These are phyloP conservation scores for Cardamine occulta DNA, from an alignment of 345 rosid species.

Conservation along the genomic window DNA sequence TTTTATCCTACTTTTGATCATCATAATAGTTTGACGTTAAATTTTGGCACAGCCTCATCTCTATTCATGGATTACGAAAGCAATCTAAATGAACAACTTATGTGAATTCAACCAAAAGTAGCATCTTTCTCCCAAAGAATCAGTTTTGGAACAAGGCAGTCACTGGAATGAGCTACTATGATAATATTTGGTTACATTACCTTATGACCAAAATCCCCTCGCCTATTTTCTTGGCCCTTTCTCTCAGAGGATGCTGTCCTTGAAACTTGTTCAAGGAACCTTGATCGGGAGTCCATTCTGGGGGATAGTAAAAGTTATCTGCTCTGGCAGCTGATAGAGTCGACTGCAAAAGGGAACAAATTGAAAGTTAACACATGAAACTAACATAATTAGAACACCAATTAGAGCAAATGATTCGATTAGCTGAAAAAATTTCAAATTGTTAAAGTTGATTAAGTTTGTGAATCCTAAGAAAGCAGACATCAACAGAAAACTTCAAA, in stretches of 20 bases:
- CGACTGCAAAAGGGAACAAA: conserved; percentile 60
- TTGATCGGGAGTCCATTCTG: conserved; percentile 94
- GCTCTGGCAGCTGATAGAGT: conserved; percentile 97
- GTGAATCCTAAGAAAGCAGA: conserved; percentile 2
- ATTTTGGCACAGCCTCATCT: background rate
- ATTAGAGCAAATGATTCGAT: background rate
- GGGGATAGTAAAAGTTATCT: conserved; percentile 94
- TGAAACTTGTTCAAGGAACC: conserved; percentile 96
- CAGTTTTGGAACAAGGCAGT: background rate
- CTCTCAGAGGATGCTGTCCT: conserved; percentile 95
- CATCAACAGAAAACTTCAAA: background rate
- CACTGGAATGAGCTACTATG: background rate
- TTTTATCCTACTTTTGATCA: conserved; percentile 2
- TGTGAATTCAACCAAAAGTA: background rate
- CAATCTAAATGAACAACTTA: background rate
- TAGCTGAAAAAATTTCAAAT: background rate
- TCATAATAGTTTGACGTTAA: background rate
- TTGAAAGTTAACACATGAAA: conserved; percentile 10
- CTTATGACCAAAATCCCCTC: conserved; percentile 94
- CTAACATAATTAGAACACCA: background rate
- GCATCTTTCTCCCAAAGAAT: background rate
- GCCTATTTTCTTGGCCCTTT: conserved; percentile 88
- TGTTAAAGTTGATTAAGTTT: background rate
- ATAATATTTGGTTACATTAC: conserved; percentile 39
- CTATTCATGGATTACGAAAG: background rate